Percentiles rank a stretch among this genome's conserved stretches.
Conservation (phyloP, 306 rosid genomes). For the Lagenaria siceraria region DNA sequence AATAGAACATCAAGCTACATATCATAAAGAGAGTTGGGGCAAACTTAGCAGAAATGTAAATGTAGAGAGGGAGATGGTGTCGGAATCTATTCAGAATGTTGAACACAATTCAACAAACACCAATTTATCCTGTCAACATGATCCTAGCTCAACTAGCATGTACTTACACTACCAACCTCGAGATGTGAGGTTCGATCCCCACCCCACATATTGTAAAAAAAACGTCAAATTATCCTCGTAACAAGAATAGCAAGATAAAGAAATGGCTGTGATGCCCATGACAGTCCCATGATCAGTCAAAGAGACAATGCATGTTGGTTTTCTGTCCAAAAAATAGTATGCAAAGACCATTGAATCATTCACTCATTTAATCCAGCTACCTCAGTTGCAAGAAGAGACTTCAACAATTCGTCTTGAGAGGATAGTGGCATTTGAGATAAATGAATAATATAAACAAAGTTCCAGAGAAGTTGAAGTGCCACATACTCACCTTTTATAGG, state of each 20-base stretch:
- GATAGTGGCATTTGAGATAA: slow-evolving; percentile 42
- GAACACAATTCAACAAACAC: not conserved
- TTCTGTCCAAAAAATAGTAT: too few relatives aligned
- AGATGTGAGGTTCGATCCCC: too few relatives aligned
- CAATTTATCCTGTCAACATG: not conserved
- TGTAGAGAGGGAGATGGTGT: not conserved
- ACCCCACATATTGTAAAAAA: too few relatives aligned
- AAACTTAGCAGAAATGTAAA: not conserved
- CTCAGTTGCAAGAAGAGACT: slow-evolving; percentile 83
- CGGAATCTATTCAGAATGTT: not conserved
- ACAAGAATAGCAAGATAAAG: not conserved
- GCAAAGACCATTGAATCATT: not conserved
- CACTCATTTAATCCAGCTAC: slow-evolving; percentile 30
- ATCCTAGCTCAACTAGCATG: too few relatives aligned
- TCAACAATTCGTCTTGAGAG: slow-evolving; percentile 61
- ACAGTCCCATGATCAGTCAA: not conserved
- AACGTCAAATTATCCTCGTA: not conserved
- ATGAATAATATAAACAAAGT: slow-evolving; percentile 6
- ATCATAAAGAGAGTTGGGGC: not conserved
- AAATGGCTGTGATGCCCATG: not conserved
- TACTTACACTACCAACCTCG: too few relatives aligned
- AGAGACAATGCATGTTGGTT: too few relatives aligned
- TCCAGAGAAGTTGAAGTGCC: not conserved
- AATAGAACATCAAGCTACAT: not conserved
- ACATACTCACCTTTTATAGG: slow-evolving; percentile 60